Conservation (phyloP, 2,329 filamentous ascomycete species). For the Zymoseptoria passerinii region DNA sequence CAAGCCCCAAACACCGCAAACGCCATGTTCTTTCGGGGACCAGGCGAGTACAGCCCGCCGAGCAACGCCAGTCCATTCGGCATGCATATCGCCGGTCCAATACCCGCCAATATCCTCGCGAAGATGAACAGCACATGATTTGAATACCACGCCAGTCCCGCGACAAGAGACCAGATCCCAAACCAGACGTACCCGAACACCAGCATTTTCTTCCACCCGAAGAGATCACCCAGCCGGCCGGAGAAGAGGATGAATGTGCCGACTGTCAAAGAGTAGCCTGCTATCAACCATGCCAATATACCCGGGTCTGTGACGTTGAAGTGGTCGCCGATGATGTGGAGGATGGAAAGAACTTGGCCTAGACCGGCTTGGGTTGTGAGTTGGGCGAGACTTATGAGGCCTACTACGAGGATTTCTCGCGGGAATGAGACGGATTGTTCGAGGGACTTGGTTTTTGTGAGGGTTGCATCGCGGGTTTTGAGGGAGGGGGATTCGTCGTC, state of each 20-base stretch:
- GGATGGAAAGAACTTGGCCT: conserved; percentile 20
- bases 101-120: conserved; percentile 33
- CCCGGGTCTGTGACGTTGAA: conserved; percentile 36
- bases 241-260: conserved; percentile 40
- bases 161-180: conserved; percentile 34
- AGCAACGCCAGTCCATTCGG: conserved; percentile 32
- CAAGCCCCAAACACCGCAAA: conserved; percentile 31
- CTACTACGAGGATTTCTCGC: conserved; percentile 24
- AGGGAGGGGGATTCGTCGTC: conserved; percentile 5
- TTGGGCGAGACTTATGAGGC: conserved; percentile 24
- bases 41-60: conserved; percentile 27
- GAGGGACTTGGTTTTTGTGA: conserved; percentile 18
- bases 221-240: conserved; percentile 38
- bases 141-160: conserved; percentile 32
- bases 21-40: conserved; percentile 32
- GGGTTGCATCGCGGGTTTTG: background rate
- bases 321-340: conserved; percentile 35
- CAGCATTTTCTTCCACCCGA: conserved; percentile 37
- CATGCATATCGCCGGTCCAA: conserved; percentile 31
- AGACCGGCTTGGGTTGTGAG: conserved; percentile 25
- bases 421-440: conserved; percentile 23
- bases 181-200: conserved; percentile 35
- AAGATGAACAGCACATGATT: conserved; percentile 28
- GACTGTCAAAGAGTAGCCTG: conserved; percentile 37
- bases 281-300: conserved; percentile 38